Base-by-base conservation (phyloP, 2,329 filamentous ascomycete genomes). In the Aspergillus quadricinctus region DNA sequence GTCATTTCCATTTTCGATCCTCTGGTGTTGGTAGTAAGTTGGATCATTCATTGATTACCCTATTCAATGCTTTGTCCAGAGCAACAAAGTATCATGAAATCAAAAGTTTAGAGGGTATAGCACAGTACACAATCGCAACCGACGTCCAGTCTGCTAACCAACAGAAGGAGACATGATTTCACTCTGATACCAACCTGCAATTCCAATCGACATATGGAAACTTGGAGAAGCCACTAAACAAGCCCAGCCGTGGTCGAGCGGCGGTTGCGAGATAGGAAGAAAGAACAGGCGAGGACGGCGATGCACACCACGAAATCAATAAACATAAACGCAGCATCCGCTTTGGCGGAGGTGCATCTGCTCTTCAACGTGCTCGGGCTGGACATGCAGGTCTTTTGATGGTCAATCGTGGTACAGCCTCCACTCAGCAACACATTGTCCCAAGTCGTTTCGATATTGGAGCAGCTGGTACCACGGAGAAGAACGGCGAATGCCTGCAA, bases 281-380 rank as follows among this genome's bases (percentile, higher is more conserved):
- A 53, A 4, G 49, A 48, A 25, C 40, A 59, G 25, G 9, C 52
- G 1, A 58, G 37, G 5, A 52, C 57, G 21, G 25, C 61, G 7
- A 61, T 5, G 28, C 58, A 66, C 2, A 57, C 50, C 28, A 61
- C 35, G 50, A 55, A 65, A 8, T 41, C 54, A n/a, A 66, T 55
- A 48, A 67, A 61, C 65, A 67, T 66, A 35, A 67, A 68, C 5
- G 61, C 61, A 23, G 50, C 49, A 40, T 67, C 61, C 3, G 65
- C 63, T 14, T 59, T 60, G 19, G 64, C 65, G 14, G 56, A 60
- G 2, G 52, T 56, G 48, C 66, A 68, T 7, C 63, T 57, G 31
- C 55, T 56, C 19, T 63, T 61, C 28, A 65, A 28, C 7, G 48
- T 35, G 28, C 60, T 54, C 35, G 35, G 27, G 17, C 57, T 52